phyloP scores from a whole-genome alignment of 306 rosid genomes.

The Dalbergia oliveri region DNA sequence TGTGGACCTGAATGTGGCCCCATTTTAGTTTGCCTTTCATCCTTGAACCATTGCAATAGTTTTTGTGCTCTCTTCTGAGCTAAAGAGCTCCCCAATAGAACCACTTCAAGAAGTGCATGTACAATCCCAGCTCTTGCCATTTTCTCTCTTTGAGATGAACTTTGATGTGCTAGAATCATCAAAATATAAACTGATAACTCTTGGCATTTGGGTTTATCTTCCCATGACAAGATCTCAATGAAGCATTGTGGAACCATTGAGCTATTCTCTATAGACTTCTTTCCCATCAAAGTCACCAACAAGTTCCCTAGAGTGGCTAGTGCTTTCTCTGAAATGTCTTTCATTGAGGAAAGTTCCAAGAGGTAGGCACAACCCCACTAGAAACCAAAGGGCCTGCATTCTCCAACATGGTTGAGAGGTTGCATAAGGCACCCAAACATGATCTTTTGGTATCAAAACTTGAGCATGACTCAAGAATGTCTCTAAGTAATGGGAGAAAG shows the following conservation, averaged over 20 bases:
- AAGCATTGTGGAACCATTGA: slow-evolving; percentile 66
- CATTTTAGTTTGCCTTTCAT: slow-evolving; percentile 76
- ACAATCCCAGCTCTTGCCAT: slow-evolving; percentile 83
- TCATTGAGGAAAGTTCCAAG: slow-evolving; percentile 53
- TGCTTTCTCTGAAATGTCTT: slow-evolving; percentile 73
- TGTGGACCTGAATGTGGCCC: slow-evolving; percentile 98
- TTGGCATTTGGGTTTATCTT: slow-evolving; percentile 79
- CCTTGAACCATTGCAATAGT: slow-evolving; percentile 86
- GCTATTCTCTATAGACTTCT: slow-evolving; percentile 76
- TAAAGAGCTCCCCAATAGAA: slow-evolving; percentile 77
- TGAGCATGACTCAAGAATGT: slow-evolving; percentile 57
- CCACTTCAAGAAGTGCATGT: slow-evolving; percentile 76
- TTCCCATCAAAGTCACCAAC: slow-evolving; percentile 83
- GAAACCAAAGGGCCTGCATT: slow-evolving; percentile 69
- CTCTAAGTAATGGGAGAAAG: slow-evolving; percentile 60
- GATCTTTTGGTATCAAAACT: slow-evolving; percentile 58
- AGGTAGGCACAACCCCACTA: slow-evolving; percentile 67
- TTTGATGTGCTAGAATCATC: slow-evolving; percentile 93
- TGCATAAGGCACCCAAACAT: slow-evolving; percentile 72
- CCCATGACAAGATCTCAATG: slow-evolving; percentile 89
- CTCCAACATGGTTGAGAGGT: slow-evolving; percentile 79
- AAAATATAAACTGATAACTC: slow-evolving; percentile 82
- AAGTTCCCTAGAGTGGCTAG: slow-evolving; percentile 83
- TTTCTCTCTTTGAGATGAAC: slow-evolving; percentile 78
- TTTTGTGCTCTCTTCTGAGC: slow-evolving; percentile 93